Base-by-base conservation (phyloP, 2,329 filamentous ascomycete species). In the Aspergillus glaucus region DNA sequence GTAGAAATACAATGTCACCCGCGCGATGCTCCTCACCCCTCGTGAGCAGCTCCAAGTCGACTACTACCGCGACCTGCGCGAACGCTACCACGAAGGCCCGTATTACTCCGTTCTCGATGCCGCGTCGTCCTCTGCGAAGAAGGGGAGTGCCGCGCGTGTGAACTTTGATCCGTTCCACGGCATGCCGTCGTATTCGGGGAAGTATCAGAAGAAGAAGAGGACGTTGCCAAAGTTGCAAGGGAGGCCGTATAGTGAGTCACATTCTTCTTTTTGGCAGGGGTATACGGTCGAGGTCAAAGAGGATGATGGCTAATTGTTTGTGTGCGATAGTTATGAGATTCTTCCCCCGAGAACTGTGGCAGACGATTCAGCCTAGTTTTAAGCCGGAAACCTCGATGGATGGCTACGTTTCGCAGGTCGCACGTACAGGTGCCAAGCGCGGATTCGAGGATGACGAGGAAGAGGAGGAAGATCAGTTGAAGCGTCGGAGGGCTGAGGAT, bases 141-240 rank as follows among this genome's bases (percentile, higher is more conserved):
- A 74, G 55, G 63, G 71, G 55, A 65, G 65, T 53, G 51, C 66
- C 57, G 67, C 72, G 58, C 63, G 73, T 59, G 69, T 67, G 2
- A 74, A 75, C 17, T 79, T 82, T 58, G 79, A 85, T 61, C 79
- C 81, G 2, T 85, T 85, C 58, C 73, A 77, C 40, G 79, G 79
- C 48, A 82, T 82, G 65, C 78, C 78, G 36, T 81, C 79, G 0
- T 85, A 81, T 60, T 76, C 76, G 14, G 72, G 78, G 47, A 78
- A 75, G 58, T 84, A 82, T 62, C 68, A 76, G 48, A 80, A 78
- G 54, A 79, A 79, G 57, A 74, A 75, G 55, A 69, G 79, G 50
- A 74, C 70, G 17, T 59, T 83, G 8, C 81, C 81, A 0, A 75
- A 75, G 52, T 65, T 84, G 17, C 71, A 73, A 43, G 76, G 73